Evolutionary conservation across 306 rosid species (phyloP).

Genomic region (Vigna hirtella): DNA sequence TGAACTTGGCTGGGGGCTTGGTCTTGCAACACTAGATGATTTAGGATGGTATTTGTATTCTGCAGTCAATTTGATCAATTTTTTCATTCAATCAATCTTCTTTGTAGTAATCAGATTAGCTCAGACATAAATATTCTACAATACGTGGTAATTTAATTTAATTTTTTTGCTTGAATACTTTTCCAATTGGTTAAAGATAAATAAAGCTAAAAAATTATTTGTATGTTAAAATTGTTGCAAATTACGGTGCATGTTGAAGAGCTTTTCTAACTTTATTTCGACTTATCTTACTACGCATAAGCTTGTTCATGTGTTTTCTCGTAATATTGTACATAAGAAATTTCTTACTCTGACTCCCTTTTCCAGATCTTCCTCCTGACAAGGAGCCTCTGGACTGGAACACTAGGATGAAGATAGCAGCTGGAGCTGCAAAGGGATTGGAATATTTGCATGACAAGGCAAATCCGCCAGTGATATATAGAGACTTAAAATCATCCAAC

Average conservation of each 20-base stretch:
- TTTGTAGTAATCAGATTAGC: not conserved
- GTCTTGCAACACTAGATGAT: not conserved
- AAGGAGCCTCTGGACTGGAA: conserved; percentile 94
- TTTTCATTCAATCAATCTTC: conserved; percentile 9
- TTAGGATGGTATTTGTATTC: not conserved
- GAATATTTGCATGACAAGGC: conserved; percentile 96
- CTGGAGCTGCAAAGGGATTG: conserved; percentile 98
- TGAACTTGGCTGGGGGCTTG: not conserved
- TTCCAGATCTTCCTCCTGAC: conserved; percentile 76
- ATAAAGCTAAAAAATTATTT: conserved; percentile 2
- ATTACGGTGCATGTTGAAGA: not conserved
- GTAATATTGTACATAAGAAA: conserved; percentile 11
- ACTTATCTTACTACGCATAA: not conserved
- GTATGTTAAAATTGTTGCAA: not conserved
- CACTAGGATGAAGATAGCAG: conserved; percentile 97
- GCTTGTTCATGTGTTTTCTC: not conserved
- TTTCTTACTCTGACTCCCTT: conserved; percentile 41
- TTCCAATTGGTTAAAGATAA: not conserved
- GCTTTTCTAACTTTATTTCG: not conserved
- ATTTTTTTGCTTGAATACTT: not conserved
- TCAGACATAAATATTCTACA: not conserved
- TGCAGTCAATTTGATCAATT: conserved; percentile 1
- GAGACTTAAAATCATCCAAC: conserved; percentile 94
- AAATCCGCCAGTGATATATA: conserved; percentile 92
- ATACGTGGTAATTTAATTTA: conserved; percentile 13